phyloP scores from a whole-genome alignment of 164 flowering plant genomes.

The Kingdonia uniflora region DNA sequence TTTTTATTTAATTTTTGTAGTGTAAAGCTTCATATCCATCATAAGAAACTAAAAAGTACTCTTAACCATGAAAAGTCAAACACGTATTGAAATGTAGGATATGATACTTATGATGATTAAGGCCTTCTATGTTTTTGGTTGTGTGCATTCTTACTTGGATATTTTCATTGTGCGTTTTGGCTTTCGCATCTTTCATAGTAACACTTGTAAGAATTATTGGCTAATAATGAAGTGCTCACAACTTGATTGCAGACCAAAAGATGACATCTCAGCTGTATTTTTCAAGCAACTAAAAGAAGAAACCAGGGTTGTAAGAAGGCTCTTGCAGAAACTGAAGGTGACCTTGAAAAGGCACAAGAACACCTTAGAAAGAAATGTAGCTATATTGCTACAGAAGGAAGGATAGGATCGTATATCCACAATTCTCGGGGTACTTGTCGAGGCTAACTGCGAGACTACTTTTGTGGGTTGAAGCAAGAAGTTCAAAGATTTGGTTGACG shows the following conservation, averaged over 20 bases:
- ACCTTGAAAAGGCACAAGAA: no score
- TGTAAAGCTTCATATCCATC: no score
- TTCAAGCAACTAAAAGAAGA: constrained; percentile 91
- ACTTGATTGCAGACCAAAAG: constrained; percentile 42
- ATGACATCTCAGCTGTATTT: constrained; percentile 65
- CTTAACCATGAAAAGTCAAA: no score
- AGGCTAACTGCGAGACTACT: constrained; percentile 95
- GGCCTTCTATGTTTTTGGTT: no score
- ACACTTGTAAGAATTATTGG: not conserved
- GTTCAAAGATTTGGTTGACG: no score
- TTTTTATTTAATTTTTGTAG: no score
- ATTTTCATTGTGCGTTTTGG: not conserved
- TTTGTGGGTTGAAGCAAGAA: constrained; percentile 84
- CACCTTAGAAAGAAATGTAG: constrained; percentile 88
- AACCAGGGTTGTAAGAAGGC: constrained; percentile 94
- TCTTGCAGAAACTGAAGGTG: no score
- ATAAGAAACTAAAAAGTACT: no score
- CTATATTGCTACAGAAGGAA: constrained; percentile 87
- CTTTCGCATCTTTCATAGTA: not conserved
- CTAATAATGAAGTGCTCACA: not conserved
- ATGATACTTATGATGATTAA: no score
- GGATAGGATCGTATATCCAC: constrained; percentile 84
- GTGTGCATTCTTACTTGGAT: no score
- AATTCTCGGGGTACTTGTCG: constrained; percentile 89
- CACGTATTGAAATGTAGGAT: no score